Evolutionary conservation across 306 rosid genomes (phyloP).

Genomic region (Gastrolobium bilobum): DNA sequence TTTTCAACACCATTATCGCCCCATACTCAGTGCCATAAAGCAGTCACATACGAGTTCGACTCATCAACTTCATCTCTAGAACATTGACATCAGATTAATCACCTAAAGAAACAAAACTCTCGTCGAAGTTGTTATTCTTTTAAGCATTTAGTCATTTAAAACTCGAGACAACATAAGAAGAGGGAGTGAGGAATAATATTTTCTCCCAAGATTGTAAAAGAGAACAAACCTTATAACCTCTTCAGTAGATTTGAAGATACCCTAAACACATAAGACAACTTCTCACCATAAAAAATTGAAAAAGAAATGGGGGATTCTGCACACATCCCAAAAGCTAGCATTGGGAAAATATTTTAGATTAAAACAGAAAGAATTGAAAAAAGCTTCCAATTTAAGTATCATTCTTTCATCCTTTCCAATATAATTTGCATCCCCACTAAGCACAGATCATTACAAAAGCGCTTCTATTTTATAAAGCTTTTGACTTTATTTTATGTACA

Average conservation of each 20-base stretch:
- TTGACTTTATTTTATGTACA: neutral
- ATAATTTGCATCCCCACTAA: conserved; percentile 12
- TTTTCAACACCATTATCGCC: too few species aligned
- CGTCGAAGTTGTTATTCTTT: neutral
- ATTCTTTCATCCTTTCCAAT: conserved; percentile 4
- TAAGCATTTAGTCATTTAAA: conserved; percentile 9
- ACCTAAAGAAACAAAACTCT: neutral
- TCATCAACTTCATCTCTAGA: conserved; percentile 8
- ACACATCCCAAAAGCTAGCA: neutral
- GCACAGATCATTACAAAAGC: neutral
- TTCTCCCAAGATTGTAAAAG: neutral
- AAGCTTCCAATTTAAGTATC: conserved; percentile 22
- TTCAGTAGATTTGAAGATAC: neutral
- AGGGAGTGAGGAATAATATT: neutral
- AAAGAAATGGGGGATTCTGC: neutral
- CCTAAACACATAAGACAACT: conserved; percentile 1
- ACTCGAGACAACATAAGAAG: neutral
- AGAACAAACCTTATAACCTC: neutral
- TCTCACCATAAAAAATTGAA: neutral
- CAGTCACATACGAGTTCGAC: neutral
- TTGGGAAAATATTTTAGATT: neutral
- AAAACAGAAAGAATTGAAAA: neutral
- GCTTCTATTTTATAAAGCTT: neutral
- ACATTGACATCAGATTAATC: neutral
- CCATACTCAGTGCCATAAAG: too few species aligned